A percentile compares a stretch with the other conserved stretches of the same genome.
These are phyloP conservation scores for Sideroxylon spinosum DNA, from an alignment of 179 eudicot species.

Conservation along the genomic window DNA sequence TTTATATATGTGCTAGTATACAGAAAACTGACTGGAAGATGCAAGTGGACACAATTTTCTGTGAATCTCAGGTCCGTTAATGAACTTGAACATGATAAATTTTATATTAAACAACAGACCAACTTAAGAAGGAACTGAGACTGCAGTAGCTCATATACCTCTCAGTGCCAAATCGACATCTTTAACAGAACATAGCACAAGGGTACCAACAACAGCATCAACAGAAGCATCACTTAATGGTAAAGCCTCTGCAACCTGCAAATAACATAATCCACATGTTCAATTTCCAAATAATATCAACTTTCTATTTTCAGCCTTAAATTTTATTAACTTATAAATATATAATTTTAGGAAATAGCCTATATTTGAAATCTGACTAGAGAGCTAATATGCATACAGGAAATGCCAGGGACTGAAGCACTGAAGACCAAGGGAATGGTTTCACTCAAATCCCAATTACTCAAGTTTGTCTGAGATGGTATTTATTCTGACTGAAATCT, in stretches of 20 bases:
- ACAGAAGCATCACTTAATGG: constrained; percentile 78
- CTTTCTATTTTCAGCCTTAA: background rate
- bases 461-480: background rate
- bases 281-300: background rate
- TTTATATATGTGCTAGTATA: no score
- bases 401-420: background rate
- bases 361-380: background rate
- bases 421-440: background rate
- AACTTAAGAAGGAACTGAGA: background rate
- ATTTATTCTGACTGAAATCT: background rate
- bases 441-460: constrained; percentile 9
- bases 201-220: constrained; percentile 91
- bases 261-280: background rate
- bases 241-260: constrained; percentile 84
- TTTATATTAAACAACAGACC: background rate
- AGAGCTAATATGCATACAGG: background rate
- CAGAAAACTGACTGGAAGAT: no score
- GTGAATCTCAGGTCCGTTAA: background rate
- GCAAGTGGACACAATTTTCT: background rate
- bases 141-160: constrained; percentile 38
- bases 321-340: background rate
- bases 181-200: constrained; percentile 83
- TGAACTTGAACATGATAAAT: background rate
- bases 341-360: background rate
- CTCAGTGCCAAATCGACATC: constrained; percentile 58